Evolutionary conservation across 352 stramenopile genomes (phyloP).

Genomic region (Globisporangium emineosum): DNA sequence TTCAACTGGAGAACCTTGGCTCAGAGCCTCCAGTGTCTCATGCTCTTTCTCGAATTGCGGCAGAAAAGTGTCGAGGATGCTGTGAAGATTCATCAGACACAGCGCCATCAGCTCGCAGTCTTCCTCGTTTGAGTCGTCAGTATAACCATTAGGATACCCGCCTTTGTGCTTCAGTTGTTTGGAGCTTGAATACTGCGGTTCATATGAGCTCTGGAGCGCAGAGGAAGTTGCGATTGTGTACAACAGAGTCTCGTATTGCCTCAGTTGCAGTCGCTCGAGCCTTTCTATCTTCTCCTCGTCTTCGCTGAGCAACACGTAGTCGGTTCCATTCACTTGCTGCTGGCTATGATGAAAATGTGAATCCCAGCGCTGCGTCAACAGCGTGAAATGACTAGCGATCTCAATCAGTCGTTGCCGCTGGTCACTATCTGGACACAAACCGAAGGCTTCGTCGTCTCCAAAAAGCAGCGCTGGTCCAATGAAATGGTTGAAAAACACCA

Average conservation of each 20-base stretch:
- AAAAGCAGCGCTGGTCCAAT: conserved; percentile 45
- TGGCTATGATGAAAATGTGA: not conserved
- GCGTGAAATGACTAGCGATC: conserved; percentile 15
- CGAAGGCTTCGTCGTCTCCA: conserved; percentile 13
- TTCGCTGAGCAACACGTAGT: conserved; percentile 5
- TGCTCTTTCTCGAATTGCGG: conserved; percentile 27
- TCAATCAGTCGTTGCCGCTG: conserved; percentile 17
- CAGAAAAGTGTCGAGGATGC: conserved; percentile 41
- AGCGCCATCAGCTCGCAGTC: conserved; percentile 49
- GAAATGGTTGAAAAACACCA: conserved; percentile 80
- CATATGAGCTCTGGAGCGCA: conserved; percentile 10
- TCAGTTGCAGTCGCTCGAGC: not conserved
- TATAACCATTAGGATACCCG: not conserved
- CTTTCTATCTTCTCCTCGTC: not conserved
- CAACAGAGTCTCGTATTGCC: conserved; percentile 16
- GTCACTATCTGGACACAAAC: conserved; percentile 9
- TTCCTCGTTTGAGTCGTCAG: not conserved
- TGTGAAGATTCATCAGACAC: conserved; percentile 68
- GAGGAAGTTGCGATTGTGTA: conserved; percentile 15
- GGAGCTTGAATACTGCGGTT: not conserved
- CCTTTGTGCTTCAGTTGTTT: not conserved
- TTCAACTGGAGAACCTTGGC: conserved; percentile 12
- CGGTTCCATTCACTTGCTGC: not conserved
- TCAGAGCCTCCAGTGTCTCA: conserved; percentile 2
- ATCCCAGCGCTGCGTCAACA: conserved; percentile 12